Evolutionary conservation across 768 basidiomycete species (phyloP).

Genomic region (Rhizopogon rudus): DNA sequence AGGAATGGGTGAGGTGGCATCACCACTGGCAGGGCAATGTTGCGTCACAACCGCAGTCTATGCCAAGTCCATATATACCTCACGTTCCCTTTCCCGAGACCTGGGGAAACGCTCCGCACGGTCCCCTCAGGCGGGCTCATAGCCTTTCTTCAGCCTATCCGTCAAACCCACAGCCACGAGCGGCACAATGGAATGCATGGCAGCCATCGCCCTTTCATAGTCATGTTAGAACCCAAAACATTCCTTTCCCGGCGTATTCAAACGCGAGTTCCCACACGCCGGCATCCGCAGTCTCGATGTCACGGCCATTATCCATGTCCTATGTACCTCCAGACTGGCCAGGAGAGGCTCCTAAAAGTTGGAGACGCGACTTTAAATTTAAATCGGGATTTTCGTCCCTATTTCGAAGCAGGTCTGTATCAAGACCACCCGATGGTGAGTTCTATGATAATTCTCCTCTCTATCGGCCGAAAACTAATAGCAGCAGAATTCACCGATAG

Average conservation of each 20-base stretch:
- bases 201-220: slow-evolving; percentile 15
- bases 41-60: slow-evolving; percentile 11
- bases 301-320: background rate
- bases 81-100: slow-evolving; percentile 11
- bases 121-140: slow-evolving; percentile 3
- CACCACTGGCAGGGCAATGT: background rate
- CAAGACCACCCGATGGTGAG: slow-evolving; percentile 15
- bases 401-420: slow-evolving; percentile 18
- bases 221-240: slow-evolving; percentile 12
- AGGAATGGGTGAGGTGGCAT: slow-evolving; percentile 6
- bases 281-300: background rate
- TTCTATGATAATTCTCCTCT: background rate
- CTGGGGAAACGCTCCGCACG: slow-evolving; percentile 8
- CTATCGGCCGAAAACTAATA: background rate
- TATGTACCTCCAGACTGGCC: slow-evolving; percentile 7
- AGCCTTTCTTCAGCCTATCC: slow-evolving; percentile 1
- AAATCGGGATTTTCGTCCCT: slow-evolving; percentile 25
- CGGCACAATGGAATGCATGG: slow-evolving; percentile 8
- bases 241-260: slow-evolving; percentile 9
- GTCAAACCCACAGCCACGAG: slow-evolving; percentile 8
- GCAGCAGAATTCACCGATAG: slow-evolving; percentile 19
- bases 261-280: slow-evolving; percentile 18
- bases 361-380: slow-evolving; percentile 29
- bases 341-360: slow-evolving; percentile 21
- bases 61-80: slow-evolving; percentile 27